Base-by-base conservation (phyloP, 805 yeast species). In the Yarrowia sp. region DNA sequence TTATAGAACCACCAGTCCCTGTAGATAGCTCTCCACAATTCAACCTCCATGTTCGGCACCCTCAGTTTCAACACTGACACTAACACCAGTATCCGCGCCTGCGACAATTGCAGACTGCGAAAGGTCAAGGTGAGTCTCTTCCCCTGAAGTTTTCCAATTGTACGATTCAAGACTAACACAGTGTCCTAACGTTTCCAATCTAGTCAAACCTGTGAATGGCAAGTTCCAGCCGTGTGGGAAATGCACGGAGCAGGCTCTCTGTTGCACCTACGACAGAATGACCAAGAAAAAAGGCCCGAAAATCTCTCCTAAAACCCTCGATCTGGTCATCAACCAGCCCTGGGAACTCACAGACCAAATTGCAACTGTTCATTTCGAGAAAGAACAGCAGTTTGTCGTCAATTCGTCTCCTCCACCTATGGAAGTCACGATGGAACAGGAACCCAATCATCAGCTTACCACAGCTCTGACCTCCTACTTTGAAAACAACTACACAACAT, bases 81-180 rank as follows among this genome's bases (percentile, higher is more conserved):
- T 11, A 30, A 48, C 52, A 30, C 24, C 17, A n/a, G 22, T 11
- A 48, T 26, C 7, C 22, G 52, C 6, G 52, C 52, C 36, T 48
- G 52, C n/a, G 52, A 48, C 36, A 48, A 48, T n/a, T 48, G 52
- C 36, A 17, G 52, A 21, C 14, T 48, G 24, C 24, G 52, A 2
- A 48, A 48, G 21, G 52, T 48, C 11, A 48, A 30, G 24, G 52
- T 48, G 52, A 48, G 52, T 48, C n/a, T n/a, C n/a, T n/a, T n/a
- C n/a, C n/a, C n/a, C n/a, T n/a, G n/a, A n/a, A n/a, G n/a, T n/a
- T n/a, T n/a, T n/a, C n/a, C n/a, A n/a, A n/a, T n/a, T n/a, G n/a
- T n/a, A n/a, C n/a, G n/a, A n/a, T n/a, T n/a, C n/a, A n/a, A n/a
- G n/a, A n/a, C 52, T 48, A 48, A 48, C 52, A 17, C 52, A 48